phyloP scores from a whole-genome alignment of 306 rosid genomes.

The Medicago lupulina region DNA sequence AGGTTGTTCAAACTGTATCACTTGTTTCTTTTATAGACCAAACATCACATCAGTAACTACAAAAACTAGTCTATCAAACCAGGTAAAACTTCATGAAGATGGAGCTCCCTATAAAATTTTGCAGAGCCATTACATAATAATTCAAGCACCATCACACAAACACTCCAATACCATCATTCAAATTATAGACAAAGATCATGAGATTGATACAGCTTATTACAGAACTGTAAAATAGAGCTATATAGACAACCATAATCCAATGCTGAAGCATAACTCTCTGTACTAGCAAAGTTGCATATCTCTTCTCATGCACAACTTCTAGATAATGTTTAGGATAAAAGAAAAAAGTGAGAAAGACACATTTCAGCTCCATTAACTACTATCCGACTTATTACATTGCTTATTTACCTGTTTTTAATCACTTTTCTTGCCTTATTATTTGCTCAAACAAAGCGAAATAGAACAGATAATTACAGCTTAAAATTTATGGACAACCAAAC shows the following conservation, averaged over 20 bases:
- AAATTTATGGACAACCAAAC: constrained; percentile 25
- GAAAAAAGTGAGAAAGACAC: neutral
- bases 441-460: neutral
- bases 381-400: neutral
- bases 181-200: neutral
- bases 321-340: neutral
- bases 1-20: too few species aligned
- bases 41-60: too few species aligned
- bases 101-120: too few species aligned
- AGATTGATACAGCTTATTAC: neutral
- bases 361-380: neutral
- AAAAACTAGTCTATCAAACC: too few species aligned
- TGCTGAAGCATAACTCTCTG: neutral
- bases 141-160: too few species aligned
- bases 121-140: too few species aligned
- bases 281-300: neutral
- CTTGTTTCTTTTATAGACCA: too few species aligned
- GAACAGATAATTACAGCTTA: constrained; percentile 31
- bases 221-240: neutral
- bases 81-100: too few species aligned
- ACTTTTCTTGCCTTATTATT: neutral
- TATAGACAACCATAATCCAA: neutral
- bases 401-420: neutral
- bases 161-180: neutral
- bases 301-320: neutral